phyloP scores from a whole-genome alignment of 2,329 filamentous ascomycete species.

The Xylariaceae sp. region DNA sequence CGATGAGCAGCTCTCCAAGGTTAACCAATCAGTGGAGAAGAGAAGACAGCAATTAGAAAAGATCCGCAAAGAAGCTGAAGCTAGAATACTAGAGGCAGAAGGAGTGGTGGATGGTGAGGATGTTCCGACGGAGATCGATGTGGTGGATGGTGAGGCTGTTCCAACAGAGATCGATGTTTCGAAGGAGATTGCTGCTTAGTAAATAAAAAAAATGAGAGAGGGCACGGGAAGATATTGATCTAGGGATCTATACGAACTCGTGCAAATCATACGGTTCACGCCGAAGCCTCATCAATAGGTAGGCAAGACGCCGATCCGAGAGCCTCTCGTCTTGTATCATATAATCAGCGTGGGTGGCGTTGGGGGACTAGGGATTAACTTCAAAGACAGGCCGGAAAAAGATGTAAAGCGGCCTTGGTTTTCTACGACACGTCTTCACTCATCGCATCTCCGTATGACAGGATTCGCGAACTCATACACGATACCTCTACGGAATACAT shows the following conservation, averaged over 20 bases:
- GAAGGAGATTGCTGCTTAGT: slow-evolving; percentile 27
- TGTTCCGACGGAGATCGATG: slow-evolving; percentile 3
- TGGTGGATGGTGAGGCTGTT: slow-evolving; percentile 22
- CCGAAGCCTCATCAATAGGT: background rate
- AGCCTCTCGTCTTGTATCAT: slow-evolving; percentile 10
- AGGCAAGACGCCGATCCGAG: background rate
- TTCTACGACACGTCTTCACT: background rate
- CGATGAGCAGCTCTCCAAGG: slow-evolving; percentile 53
- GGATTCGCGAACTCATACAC: background rate
- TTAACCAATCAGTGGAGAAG: slow-evolving; percentile 44
- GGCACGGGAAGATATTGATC: slow-evolving; percentile 34
- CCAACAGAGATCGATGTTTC: slow-evolving; percentile 5
- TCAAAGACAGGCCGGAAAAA: slow-evolving; percentile 1
- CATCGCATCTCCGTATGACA: background rate
- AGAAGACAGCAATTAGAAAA: slow-evolving; percentile 30
- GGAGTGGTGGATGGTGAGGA: slow-evolving; percentile 23
- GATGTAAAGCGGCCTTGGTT: background rate
- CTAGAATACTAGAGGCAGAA: slow-evolving; percentile 18
- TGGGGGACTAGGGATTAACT: slow-evolving; percentile 4
- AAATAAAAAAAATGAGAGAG: slow-evolving; percentile 34
- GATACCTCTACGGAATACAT: background rate
- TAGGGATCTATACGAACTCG: slow-evolving; percentile 23
- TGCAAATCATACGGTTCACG: slow-evolving; percentile 14
- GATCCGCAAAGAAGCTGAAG: slow-evolving; percentile 24
- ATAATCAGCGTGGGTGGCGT: slow-evolving; percentile 13